Evolutionary conservation across 768 basidiomycete species (phyloP).

Genomic region (Dictyophora rubrovolvata): DNA sequence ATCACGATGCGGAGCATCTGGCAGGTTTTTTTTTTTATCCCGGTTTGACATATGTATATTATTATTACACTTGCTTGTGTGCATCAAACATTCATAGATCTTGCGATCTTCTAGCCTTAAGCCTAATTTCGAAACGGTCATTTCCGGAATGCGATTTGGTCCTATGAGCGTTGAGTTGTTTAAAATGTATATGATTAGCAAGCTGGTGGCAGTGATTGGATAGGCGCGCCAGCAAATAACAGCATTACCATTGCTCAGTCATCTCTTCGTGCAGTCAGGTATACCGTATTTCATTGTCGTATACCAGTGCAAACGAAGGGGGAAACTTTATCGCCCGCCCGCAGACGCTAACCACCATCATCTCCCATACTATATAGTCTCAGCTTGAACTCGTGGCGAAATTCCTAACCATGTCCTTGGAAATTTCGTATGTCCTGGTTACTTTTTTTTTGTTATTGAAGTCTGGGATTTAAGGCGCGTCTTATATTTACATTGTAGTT

Average conservation of each 20-base stretch:
- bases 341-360: no score
- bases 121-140: not conserved
- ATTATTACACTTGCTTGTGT: not conserved
- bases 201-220: not conserved
- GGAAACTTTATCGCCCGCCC: no score
- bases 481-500: conserved; percentile 30
- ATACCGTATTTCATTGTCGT: not conserved
- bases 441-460: not conserved
- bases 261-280: not conserved
- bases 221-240: not conserved
- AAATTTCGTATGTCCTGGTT: conserved; percentile 2
- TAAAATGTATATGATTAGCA: not conserved
- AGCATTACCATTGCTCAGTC: not conserved
- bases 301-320: not conserved
- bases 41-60: no score
- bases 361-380: not conserved
- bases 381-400: not conserved
- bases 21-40: not conserved
- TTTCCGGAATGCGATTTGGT: not conserved
- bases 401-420: conserved; percentile 1
- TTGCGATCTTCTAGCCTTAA: not conserved
- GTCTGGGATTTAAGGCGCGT: not conserved
- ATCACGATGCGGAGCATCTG: not conserved
- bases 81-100: not conserved
- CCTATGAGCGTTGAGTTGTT: not conserved